phyloP scores from a whole-genome alignment of 2,329 filamentous ascomycete species.

The Pleomassaria siparia region DNA sequence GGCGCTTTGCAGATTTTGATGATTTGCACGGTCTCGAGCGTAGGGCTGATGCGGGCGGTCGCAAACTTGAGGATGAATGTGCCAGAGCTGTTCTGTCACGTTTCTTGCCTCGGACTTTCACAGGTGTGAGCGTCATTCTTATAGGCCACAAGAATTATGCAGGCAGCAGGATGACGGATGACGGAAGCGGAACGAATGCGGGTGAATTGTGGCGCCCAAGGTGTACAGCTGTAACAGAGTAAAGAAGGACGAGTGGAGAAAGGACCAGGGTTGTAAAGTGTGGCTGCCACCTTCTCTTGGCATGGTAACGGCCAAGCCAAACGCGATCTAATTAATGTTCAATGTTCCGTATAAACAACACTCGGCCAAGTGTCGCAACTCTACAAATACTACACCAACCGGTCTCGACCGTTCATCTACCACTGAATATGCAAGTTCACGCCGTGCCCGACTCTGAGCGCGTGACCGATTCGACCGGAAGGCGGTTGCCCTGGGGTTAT shows the following conservation, averaged over 20 bases:
- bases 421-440: slow-evolving; percentile 61
- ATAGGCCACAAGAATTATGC: not conserved
- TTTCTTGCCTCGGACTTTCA: slow-evolving; percentile 38
- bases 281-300: slow-evolving; percentile 22
- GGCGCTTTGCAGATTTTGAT: slow-evolving; percentile 10
- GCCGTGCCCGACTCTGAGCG: slow-evolving; percentile 65
- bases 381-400: slow-evolving; percentile 3
- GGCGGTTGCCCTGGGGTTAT: slow-evolving; percentile 64
- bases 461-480: slow-evolving; percentile 60
- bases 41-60: not conserved
- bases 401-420: slow-evolving; percentile 7
- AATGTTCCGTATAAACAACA: slow-evolving; percentile 36
- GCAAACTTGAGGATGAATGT: not conserved
- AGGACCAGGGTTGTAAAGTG: slow-evolving; percentile 14
- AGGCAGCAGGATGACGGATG: not conserved
- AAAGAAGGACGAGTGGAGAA: not conserved
- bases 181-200: slow-evolving; percentile 7
- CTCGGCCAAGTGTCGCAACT: slow-evolving; percentile 5
- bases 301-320: not conserved
- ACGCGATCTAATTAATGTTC: too few relatives aligned
- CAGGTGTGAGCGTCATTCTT: slow-evolving; percentile 38
- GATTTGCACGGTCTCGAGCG: not conserved
- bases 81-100: slow-evolving; percentile 16
- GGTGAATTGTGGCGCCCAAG: too few relatives aligned
- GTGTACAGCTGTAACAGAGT: too few relatives aligned